phyloP scores from a whole-genome alignment of 2,329 filamentous ascomycete genomes.

The Karstenula rhodostoma region DNA sequence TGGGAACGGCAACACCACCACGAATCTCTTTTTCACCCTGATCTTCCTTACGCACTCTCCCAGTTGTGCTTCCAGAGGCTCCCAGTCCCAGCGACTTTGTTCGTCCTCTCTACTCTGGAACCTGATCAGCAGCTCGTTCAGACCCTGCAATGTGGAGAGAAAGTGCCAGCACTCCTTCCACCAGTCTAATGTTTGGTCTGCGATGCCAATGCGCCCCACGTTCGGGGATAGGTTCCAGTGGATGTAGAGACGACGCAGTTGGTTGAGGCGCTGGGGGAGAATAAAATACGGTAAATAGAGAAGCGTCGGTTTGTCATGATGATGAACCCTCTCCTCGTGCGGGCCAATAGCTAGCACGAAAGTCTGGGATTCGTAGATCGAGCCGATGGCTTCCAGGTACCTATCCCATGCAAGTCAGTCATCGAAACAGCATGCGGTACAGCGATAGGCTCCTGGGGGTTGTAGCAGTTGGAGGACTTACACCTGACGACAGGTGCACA shows the following conservation, averaged over 20 bases:
- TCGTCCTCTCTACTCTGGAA: background rate
- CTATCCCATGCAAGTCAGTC: background rate
- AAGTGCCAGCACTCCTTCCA: conserved; percentile 10
- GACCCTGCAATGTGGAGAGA: background rate
- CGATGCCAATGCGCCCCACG: background rate
- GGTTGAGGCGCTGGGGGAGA: background rate
- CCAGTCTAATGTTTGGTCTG: background rate
- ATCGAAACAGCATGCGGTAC: background rate
- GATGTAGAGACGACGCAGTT: background rate
- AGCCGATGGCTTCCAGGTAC: conserved; percentile 3
- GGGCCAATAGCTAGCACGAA: conserved; percentile 1
- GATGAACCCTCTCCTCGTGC: background rate
- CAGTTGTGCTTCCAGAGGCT: background rate
- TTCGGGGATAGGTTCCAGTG: conserved; percentile 6
- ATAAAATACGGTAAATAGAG: conserved; percentile 4
- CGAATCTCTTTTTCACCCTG: background rate
- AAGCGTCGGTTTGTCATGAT: background rate
- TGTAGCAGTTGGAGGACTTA: background rate
- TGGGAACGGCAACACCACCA: background rate
- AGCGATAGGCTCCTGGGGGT: too few species aligned
- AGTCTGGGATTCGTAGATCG: background rate
- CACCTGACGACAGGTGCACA: conserved; percentile 8
- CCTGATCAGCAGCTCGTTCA: background rate
- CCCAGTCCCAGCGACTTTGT: background rate
- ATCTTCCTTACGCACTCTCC: background rate